A percentile compares a stretch with the other conserved stretches of the same genome.
Conservation (phyloP, 495 filamentous ascomycete genomes). For the Penicillium steckii region DNA sequence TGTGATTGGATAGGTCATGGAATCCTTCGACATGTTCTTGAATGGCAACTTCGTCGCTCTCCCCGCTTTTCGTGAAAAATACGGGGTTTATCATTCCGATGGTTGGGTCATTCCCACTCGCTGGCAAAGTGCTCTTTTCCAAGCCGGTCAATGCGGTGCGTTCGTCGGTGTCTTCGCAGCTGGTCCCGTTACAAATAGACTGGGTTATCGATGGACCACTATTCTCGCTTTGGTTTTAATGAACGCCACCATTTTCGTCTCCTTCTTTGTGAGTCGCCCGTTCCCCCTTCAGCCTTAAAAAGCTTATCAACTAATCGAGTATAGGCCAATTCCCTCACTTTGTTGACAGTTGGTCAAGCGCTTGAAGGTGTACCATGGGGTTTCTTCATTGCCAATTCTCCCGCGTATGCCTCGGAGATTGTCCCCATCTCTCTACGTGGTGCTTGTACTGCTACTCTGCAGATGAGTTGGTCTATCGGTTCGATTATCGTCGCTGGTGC, state of each 20-base stretch:
- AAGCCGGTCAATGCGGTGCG: slow-evolving; percentile 50
- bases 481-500: slow-evolving; percentile 67
- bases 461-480: slow-evolving; percentile 72
- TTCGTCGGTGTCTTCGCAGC: slow-evolving; percentile 68
- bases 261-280: slow-evolving; percentile 54
- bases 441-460: slow-evolving; percentile 67
- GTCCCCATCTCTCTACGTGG: slow-evolving; percentile 62
- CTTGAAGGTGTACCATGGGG: slow-evolving; percentile 74
- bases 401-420: slow-evolving; percentile 72
- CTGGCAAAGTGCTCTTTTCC: slow-evolving; percentile 39
- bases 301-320: not conserved
- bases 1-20: slow-evolving; percentile 47
- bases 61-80: slow-evolving; percentile 19
- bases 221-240: slow-evolving; percentile 59
- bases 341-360: slow-evolving; percentile 63
- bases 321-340: slow-evolving; percentile 54
- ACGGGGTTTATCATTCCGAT: slow-evolving; percentile 19
- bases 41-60: slow-evolving; percentile 39
- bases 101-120: slow-evolving; percentile 24
- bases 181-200: slow-evolving; percentile 62
- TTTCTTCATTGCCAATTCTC: slow-evolving; percentile 69
- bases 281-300: not conserved
- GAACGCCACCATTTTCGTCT: slow-evolving; percentile 62
- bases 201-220: slow-evolving; percentile 66
- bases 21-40: slow-evolving; percentile 42